A percentile compares a stretch with the other conserved stretches of the same genome.
phyloP scores from a whole-genome alignment of 2,329 filamentous ascomycete genomes.

The Beauveria caledonica region DNA sequence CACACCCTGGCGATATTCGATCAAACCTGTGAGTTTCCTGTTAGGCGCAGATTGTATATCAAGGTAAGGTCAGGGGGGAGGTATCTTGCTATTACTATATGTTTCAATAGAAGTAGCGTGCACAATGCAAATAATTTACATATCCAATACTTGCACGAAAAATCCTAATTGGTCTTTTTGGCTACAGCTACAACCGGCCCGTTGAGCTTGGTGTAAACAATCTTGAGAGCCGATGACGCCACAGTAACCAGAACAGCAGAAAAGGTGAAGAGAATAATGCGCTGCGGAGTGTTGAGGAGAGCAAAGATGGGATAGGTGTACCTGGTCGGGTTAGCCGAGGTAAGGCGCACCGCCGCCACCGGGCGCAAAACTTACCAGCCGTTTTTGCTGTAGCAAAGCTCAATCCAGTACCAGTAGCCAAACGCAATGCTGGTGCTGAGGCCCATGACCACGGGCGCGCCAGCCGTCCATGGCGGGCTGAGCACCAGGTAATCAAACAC shows the following conservation, averaged over 20 bases:
- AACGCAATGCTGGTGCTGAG: constrained; percentile 54
- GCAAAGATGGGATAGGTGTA: constrained; percentile 85
- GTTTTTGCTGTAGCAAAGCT: constrained; percentile 61
- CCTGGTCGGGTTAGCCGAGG: constrained; percentile 30
- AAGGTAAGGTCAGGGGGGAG: neutral
- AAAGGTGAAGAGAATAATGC: constrained; percentile 58
- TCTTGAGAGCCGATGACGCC: constrained; percentile 61
- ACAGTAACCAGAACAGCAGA: constrained; percentile 65
- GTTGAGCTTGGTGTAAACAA: constrained; percentile 60
- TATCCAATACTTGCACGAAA: neutral
- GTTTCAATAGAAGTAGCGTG: neutral
- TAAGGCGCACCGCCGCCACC: neutral
- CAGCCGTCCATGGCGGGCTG: constrained; percentile 64
- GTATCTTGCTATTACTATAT: neutral
- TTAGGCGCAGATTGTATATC: too few species aligned
- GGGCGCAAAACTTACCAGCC: constrained; percentile 42
- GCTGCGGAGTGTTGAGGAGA: constrained; percentile 55
- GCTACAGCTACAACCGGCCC: constrained; percentile 35
- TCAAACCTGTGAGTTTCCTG: constrained; percentile 20
- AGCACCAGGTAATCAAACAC: constrained; percentile 58
- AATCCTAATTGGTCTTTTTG: constrained; percentile 18
- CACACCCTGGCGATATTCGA: constrained; percentile 26
- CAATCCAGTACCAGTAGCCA: constrained; percentile 69
- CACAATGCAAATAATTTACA: neutral
- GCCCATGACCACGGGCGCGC: constrained; percentile 48